Evolutionary conservation across 2,329 filamentous ascomycete species (phyloP).

Genomic region (Hymenoscyphus linearis): DNA sequence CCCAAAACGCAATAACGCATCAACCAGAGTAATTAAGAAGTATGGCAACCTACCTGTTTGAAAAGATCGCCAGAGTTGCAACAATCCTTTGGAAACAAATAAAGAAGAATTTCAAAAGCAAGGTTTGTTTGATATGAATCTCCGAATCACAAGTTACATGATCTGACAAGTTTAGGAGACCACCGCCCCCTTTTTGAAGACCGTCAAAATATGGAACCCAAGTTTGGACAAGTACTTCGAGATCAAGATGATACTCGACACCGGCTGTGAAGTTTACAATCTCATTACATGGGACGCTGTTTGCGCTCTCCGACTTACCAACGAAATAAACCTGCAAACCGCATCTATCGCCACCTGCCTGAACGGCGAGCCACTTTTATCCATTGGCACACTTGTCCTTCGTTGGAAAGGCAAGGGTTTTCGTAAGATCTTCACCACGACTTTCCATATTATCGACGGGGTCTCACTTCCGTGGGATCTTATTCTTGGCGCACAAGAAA

Average conservation of each 20-base stretch:
- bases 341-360: slow-evolving; percentile 13
- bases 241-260: slow-evolving; percentile 16
- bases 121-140: neutral
- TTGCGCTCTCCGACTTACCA: slow-evolving; percentile 3
- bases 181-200: slow-evolving; percentile 10
- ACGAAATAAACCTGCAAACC: neutral
- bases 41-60: neutral
- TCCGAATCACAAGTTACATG: neutral
- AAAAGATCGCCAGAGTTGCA: neutral
- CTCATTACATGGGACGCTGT: slow-evolving; percentile 12
- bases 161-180: slow-evolving; percentile 7
- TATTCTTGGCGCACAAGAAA: slow-evolving; percentile 15
- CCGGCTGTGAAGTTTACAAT: slow-evolving; percentile 15
- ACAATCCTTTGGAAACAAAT: neutral
- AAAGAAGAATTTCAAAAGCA: neutral
- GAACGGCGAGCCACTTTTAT: slow-evolving; percentile 11
- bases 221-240: slow-evolving; percentile 5
- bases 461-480: slow-evolving; percentile 14
- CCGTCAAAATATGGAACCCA: slow-evolving; percentile 11
- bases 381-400: slow-evolving; percentile 13
- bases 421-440: slow-evolving; percentile 16
- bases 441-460: slow-evolving; percentile 14
- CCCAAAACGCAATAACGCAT: neutral
- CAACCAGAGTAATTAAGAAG: neutral
- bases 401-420: slow-evolving; percentile 16